These are phyloP conservation scores for Avena insularis DNA, from an alignment of 176 grass and related monocot species.

Conservation along the genomic window DNA sequence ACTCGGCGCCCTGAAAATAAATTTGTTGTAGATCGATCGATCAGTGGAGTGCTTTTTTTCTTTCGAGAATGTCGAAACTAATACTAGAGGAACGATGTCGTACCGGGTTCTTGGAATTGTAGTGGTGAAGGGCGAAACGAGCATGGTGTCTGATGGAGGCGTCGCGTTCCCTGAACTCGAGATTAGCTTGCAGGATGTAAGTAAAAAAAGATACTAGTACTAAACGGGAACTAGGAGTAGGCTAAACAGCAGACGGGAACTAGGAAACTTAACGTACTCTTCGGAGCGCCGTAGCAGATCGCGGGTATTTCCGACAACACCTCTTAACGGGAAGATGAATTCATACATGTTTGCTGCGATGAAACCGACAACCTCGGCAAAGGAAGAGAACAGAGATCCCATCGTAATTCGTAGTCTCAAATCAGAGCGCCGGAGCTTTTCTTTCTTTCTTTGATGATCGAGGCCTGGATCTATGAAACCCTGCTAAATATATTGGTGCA, in stretches of 20 bases:
- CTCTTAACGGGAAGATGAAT: background rate
- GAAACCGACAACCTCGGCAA: background rate
- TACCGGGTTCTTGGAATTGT: slow-evolving; percentile 1
- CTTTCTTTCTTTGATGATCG: background rate
- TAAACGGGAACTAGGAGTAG: background rate
- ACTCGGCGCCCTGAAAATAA: background rate
- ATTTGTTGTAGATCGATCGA: background rate
- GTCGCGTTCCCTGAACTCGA: background rate
- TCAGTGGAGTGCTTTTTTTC: background rate
- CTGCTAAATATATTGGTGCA: background rate
- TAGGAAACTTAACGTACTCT: background rate
- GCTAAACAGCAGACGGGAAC: background rate
- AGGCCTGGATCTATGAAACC: background rate
- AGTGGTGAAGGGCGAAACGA: background rate
- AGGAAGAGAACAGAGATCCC: background rate
- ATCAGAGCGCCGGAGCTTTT: background rate
- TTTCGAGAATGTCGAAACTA: background rate
- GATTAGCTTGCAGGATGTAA: background rate
- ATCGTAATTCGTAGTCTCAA: background rate
- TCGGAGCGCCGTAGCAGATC: background rate
- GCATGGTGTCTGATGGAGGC: background rate
- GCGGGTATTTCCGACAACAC: background rate
- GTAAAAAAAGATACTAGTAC: background rate
- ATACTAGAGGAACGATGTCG: background rate
- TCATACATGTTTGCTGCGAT: background rate